These are phyloP conservation scores for Hammondia hammondi DNA, from an alignment of 169 alveolate species.

Conservation along the genomic window DNA sequence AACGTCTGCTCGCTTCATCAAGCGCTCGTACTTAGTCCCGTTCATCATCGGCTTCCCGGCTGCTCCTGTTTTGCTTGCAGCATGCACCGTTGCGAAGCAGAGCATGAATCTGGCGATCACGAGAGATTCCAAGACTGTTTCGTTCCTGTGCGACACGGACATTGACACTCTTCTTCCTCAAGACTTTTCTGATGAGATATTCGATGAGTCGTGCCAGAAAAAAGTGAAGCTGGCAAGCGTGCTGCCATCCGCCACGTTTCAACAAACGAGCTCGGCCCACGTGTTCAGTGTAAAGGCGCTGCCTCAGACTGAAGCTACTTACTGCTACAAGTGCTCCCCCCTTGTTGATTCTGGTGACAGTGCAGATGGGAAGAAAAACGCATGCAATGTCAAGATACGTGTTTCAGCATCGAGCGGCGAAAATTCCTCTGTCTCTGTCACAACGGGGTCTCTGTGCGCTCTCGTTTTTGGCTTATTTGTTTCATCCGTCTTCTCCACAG, in stretches of 20 bases:
- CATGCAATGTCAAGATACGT: too few species aligned
- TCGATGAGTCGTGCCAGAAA: background rate
- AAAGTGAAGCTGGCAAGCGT: background rate
- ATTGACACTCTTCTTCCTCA: background rate
- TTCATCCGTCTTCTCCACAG: too few species aligned
- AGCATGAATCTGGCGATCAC: background rate
- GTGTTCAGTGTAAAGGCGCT: background rate
- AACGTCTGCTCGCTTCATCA: background rate
- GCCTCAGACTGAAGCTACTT: background rate
- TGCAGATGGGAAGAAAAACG: too few species aligned
- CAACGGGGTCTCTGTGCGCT: too few species aligned
- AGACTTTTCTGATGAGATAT: background rate
- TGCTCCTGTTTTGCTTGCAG: background rate
- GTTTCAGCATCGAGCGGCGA: too few species aligned
- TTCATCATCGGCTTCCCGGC: background rate
- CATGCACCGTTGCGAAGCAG: background rate
- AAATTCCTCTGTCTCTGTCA: too few species aligned
- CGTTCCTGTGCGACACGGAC: background rate
- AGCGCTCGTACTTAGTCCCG: background rate
- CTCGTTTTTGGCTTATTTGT: too few species aligned
- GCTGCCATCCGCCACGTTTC: background rate
- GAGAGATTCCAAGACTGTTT: background rate
- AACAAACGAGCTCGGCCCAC: background rate
- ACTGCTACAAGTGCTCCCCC: background rate
- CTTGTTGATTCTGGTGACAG: too few species aligned